Evolutionary conservation across 2,329 filamentous ascomycete species (phyloP).

Genomic region (Fusarium longipes): DNA sequence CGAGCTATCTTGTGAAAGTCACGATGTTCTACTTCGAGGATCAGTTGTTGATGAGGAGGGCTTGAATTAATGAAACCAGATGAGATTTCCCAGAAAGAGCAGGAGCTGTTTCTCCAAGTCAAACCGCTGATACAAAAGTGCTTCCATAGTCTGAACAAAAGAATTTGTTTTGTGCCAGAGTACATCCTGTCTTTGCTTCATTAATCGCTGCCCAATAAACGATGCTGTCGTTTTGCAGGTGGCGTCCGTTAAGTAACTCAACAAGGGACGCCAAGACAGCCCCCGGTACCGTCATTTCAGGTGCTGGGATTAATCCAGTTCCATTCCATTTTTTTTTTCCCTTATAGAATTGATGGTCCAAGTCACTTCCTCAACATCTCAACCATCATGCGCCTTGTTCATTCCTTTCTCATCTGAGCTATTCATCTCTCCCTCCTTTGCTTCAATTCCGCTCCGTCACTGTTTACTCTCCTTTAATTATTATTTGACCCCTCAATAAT

Average conservation of each 20-base stretch:
- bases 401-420: slow-evolving; percentile 22
- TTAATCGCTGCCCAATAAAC: slow-evolving; percentile 23
- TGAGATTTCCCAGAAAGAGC: too few species aligned
- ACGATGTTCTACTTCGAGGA: background rate
- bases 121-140: too few species aligned
- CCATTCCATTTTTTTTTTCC: slow-evolving; percentile 10
- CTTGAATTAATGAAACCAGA: background rate
- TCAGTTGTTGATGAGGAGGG: background rate
- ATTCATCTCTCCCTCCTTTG: slow-evolving; percentile 13
- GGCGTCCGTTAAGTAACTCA: slow-evolving; percentile 33
- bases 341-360: slow-evolving; percentile 20
- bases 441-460: slow-evolving; percentile 5
- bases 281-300: slow-evolving; percentile 39
- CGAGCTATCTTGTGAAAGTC: slow-evolving; percentile 20
- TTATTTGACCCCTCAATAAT: slow-evolving; percentile 8
- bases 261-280: slow-evolving; percentile 37
- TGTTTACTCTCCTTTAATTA: slow-evolving; percentile 24
- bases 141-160: background rate
- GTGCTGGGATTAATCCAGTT: slow-evolving; percentile 28
- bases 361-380: slow-evolving; percentile 28
- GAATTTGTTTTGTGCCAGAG: background rate
- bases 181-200: slow-evolving; percentile 5
- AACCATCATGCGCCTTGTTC: slow-evolving; percentile 27
- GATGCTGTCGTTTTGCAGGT: slow-evolving; percentile 19
- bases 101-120: background rate